Percentiles rank a stretch among this genome's conserved stretches.
Evolutionary conservation across 75 land plant species (phyloP).

Genomic region (Selaginella moellendorffii): DNA sequence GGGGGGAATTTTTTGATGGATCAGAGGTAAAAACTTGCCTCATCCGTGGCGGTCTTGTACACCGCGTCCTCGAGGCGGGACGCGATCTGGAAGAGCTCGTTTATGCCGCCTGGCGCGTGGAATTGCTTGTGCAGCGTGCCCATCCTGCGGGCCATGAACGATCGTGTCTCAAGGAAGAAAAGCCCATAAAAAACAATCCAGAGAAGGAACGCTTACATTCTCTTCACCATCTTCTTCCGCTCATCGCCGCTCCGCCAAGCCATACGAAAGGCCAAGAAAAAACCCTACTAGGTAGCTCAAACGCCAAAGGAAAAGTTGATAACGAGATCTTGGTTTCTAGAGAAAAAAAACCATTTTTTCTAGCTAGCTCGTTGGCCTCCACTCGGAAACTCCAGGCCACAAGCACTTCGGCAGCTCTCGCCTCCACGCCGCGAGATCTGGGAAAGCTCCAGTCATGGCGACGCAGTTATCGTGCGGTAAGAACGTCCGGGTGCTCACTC

Average conservation of each 20-base stretch:
- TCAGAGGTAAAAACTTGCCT: slow-evolving; percentile 38
- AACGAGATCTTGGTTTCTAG: no score
- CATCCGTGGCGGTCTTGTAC: slow-evolving; percentile 40
- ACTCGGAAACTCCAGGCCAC: slow-evolving; percentile 1
- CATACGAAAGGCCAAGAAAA: no score
- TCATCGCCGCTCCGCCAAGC: slow-evolving; percentile 49
- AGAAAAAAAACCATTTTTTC: no score
- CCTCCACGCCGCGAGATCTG: background rate
- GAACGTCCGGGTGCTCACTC: background rate
- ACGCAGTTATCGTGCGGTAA: background rate
- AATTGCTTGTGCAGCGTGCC: slow-evolving; percentile 48
- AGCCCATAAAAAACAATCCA: background rate
- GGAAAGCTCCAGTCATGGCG: background rate
- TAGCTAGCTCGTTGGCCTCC: background rate
- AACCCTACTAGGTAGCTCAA: no score
- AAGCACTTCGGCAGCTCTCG: background rate
- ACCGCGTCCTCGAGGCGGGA: slow-evolving; percentile 62
- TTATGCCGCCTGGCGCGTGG: slow-evolving; percentile 46
- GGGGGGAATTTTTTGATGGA: background rate
- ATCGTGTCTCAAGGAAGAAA: slow-evolving; percentile 11
- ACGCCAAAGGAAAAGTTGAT: no score
- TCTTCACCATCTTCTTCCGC: slow-evolving; percentile 41
- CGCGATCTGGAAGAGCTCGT: slow-evolving; percentile 57
- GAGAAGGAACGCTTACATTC: slow-evolving; percentile 34
- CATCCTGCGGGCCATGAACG: slow-evolving; percentile 48